Conservation (phyloP, 768 basidiomycete genomes). For the Tricholoma flavovirens region DNA sequence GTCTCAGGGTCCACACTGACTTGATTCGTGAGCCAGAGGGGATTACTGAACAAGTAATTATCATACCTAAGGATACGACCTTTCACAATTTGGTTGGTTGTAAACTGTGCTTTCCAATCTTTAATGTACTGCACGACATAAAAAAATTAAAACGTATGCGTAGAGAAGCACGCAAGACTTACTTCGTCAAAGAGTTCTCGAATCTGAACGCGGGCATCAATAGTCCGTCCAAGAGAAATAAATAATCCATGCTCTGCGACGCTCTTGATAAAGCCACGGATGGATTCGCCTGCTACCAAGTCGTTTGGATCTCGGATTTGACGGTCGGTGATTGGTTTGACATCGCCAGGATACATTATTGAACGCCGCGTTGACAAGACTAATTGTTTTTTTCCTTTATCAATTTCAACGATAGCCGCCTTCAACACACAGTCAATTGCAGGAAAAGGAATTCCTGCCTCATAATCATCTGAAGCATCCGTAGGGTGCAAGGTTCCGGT, state of each 20-base stretch:
- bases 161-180: constrained; percentile 18
- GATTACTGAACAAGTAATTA: not conserved
- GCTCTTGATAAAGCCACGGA: constrained; percentile 88
- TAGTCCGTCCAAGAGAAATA: constrained; percentile 73
- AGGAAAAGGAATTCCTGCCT: constrained; percentile 49
- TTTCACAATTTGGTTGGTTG: constrained; percentile 75
- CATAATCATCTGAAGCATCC: constrained; percentile 78
- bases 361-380: constrained; percentile 80
- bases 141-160: not conserved
- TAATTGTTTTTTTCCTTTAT: constrained; percentile 60
- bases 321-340: constrained; percentile 50
- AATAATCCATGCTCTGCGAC: constrained; percentile 85
- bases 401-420: constrained; percentile 65
- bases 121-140: constrained; percentile 71
- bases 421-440: constrained; percentile 61
- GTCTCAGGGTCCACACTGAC: constrained; percentile 63
- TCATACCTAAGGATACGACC: constrained; percentile 78
- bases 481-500: constrained; percentile 78
- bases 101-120: constrained; percentile 87
- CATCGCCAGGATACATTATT: constrained; percentile 49
- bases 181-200: constrained; percentile 88
- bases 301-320: constrained; percentile 60
- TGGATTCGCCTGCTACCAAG: constrained; percentile 63
- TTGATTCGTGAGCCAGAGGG: constrained; percentile 1
- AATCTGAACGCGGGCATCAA: constrained; percentile 92